Evolutionary conservation across 257 asterid species (phyloP), one percentile per base, ranked within the genome.

Genomic region (Haberlea rhodopensis): DNA sequence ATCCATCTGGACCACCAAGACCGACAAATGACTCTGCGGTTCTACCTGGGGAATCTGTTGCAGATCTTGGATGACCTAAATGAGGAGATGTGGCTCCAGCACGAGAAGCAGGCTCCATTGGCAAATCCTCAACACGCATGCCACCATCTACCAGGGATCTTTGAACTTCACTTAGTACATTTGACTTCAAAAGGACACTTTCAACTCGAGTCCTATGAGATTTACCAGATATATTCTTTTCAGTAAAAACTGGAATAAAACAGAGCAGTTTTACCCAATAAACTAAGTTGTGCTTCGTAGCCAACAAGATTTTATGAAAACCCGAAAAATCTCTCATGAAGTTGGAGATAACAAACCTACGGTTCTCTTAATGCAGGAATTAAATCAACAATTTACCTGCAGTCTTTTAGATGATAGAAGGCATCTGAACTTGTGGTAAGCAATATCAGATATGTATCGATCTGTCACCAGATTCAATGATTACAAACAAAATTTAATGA

Each of bases 1-100:
- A 86, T 56, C 99, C 99, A 63, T 87, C 95, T 28, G 97, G 96
- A 68, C 99, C 99, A 68, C 95, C 99, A 66, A 78, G 64, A 21
- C 94, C 84, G 48, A 54, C 51, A 73, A 71, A 78, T 34, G 82
- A 76, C 4, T 85, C 88, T n/a, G 79, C 56, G 28, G 45, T 53
- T 64, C 84, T 81, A 48, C 73, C 85, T 18, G 85, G 70, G 51
- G 88, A 72, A 45, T 76, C 91, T 68, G 80, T 52, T 43, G 81
- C 65, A 6, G 79, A 76, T 66, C 85, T 75, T 51, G 84, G 71
- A 63, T 81, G 88, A 74, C 95, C 86, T 69, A 78, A 60, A 65
- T 78, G 91, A 65, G 87, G 68, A 70, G 91, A 73, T 19, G 71
- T 60, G 49, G 85, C 75, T 67, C 82, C 87, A 52, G 89, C 72